These are phyloP conservation scores for Corchorus olitorius DNA, from an alignment of 345 rosid genomes.

Conservation along the genomic window DNA sequence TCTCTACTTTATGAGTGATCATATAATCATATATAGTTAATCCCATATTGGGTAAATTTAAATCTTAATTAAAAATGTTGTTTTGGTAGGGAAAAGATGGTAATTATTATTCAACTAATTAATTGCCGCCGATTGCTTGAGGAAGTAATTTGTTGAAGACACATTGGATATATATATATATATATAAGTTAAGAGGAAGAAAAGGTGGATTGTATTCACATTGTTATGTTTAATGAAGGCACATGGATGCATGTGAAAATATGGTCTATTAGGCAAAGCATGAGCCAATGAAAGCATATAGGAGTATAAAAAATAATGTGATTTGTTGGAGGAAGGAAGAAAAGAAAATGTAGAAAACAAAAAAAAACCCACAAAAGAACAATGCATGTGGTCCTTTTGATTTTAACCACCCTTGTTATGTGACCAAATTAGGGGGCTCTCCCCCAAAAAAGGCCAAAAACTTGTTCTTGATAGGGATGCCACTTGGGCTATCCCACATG, in stretches of 20 bases:
- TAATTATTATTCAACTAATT: not conserved
- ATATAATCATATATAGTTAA: not conserved
- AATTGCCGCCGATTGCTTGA: no score
- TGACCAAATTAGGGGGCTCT: not conserved
- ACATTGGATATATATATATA: no score
- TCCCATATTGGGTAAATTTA: not conserved
- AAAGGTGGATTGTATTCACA: not conserved
- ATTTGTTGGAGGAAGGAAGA: not conserved
- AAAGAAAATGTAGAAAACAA: not conserved
- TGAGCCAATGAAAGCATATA: constrained; percentile 21
- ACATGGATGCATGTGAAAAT: constrained; percentile 53
- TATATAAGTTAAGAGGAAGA: not conserved
- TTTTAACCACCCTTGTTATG: not conserved
- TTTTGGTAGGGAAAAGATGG: not conserved
- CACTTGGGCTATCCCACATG: constrained; percentile 15
- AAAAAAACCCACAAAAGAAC: constrained; percentile 9
- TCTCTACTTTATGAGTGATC: not conserved
- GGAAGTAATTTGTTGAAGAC: not conserved
- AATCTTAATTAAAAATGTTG: not conserved
- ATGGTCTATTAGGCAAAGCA: not conserved
- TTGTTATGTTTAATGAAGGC: constrained; percentile 39
- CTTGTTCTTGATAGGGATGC: constrained; percentile 16
- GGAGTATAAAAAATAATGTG: constrained; percentile 17
- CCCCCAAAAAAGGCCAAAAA: not conserved
- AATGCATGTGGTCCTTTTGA: constrained; percentile 27